Percentiles rank a stretch among this genome's conserved stretches.
Conservation (phyloP, 768 basidiomycete genomes). For the Leccinum ochraceum region DNA sequence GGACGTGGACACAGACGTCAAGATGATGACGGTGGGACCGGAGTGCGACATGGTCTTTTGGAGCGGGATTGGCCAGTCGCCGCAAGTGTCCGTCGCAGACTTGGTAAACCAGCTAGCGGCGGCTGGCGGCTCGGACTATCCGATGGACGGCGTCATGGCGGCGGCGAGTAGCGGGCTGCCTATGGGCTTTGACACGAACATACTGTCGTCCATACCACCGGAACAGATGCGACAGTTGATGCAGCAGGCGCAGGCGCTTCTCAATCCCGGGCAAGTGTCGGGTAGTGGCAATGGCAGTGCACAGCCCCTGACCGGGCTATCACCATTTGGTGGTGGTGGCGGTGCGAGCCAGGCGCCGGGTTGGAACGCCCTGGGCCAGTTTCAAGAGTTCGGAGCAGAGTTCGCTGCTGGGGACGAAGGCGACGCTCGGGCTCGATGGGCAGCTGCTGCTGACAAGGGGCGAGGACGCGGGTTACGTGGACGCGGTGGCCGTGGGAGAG, state of each 20-base stretch:
- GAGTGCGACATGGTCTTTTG: conserved; percentile 71
- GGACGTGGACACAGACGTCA: conserved; percentile 62
- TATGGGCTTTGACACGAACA: conserved; percentile 44
- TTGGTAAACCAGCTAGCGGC: conserved; percentile 66
- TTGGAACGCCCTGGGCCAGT: conserved; percentile 43
- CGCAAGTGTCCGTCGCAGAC: conserved; percentile 60
- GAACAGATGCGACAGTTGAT: conserved; percentile 68
- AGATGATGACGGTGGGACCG: conserved; percentile 67
- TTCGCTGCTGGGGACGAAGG: conserved; percentile 47
- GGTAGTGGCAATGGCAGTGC: conserved; percentile 32
- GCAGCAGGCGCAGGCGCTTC: conserved; percentile 40
- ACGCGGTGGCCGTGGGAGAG: conserved; percentile 55
- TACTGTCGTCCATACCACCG: conserved; percentile 45
- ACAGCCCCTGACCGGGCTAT: conserved; percentile 20
- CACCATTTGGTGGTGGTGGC: conserved; percentile 40
- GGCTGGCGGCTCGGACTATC: conserved; percentile 42
- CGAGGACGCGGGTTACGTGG: conserved; percentile 58
- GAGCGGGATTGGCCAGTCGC: conserved; percentile 39
- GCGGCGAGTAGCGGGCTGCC: conserved; percentile 29
- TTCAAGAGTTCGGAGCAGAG: conserved; percentile 49
- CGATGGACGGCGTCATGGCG: conserved; percentile 37
- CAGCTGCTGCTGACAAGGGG: conserved; percentile 44
- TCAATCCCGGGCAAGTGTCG: conserved; percentile 29
- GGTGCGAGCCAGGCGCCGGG: conserved; percentile 33
- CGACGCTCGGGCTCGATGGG: conserved; percentile 46